Percentiles rank a stretch among this genome's conserved stretches.
Conservation (phyloP, 805 yeast species). For the Candida schatavii region DNA sequence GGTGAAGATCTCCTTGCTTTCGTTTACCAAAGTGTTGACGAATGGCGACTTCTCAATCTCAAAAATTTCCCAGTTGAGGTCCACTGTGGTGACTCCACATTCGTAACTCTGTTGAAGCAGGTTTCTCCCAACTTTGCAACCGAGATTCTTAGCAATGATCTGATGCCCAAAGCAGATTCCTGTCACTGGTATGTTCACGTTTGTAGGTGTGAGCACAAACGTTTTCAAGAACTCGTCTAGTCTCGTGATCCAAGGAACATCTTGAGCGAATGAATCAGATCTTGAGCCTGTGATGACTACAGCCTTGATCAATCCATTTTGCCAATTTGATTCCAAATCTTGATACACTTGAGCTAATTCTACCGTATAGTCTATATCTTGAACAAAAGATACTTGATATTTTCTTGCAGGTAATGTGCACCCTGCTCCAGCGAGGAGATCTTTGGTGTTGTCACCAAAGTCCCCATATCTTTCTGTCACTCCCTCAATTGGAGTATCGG, state of each 20-base stretch:
- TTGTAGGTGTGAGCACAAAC: conserved; percentile 12
- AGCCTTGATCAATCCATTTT: conserved; percentile 29
- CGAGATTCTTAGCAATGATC: conserved; percentile 63
- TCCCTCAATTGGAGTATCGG: conserved; percentile 35
- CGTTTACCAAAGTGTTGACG: conserved; percentile 31
- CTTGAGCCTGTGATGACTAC: conserved; percentile 55
- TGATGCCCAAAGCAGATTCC: conserved; percentile 93
- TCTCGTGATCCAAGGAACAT: conserved; percentile 39
- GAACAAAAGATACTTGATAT: conserved; percentile 35
- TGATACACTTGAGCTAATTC: conserved; percentile 13
- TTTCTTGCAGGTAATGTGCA: conserved; percentile 17
- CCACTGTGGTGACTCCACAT: conserved; percentile 54
- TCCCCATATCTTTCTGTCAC: conserved; percentile 42
- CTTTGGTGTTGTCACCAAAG: conserved; percentile 48
- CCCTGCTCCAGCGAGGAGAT: conserved; percentile 22
- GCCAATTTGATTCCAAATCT: conserved; percentile 22
- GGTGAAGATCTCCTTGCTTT: conserved; percentile 48
- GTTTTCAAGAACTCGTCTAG: conserved; percentile 23
- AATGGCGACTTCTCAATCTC: conserved; percentile 24
- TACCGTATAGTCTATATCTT: conserved; percentile 8
- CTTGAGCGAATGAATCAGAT: conserved; percentile 41
- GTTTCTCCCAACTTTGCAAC: conserved; percentile 56
- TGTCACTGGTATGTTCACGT: conserved; percentile 42
- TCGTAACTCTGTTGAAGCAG: conserved; percentile 63
- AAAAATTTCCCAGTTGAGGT: conserved; percentile 38